Base-by-base conservation (phyloP, 2,329 filamentous ascomycete genomes). In the Gnomoniopsis smithogilvyi region DNA sequence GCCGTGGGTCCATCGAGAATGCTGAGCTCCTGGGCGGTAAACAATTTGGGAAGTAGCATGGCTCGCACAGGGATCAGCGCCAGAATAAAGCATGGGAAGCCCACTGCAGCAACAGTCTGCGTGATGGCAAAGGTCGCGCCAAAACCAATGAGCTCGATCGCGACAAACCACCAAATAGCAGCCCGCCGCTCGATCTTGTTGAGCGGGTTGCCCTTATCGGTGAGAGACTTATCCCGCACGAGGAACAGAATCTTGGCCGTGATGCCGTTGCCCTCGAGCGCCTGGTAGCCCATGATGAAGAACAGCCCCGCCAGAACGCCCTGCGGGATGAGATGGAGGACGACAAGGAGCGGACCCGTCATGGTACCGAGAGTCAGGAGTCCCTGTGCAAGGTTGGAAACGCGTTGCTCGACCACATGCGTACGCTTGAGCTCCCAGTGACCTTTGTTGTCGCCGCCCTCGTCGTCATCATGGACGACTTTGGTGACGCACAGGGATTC, bases 231-330 rank as follows among this genome's bases (percentile, higher is more conserved):
- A 72, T 94, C 90, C 63, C 85, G 82, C 1, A 78, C 73, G 1
- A 94, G 79, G 70, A 90, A 93, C 22, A 91, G 70, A 10, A 93
- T 70, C 72, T 93, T 93, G 62, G 80, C 75, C 0, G 89, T 93
- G 68, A 94, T 91, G 22, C 90, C 90, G 69, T 94, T 94, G 24
- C 76, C 87, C 68, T 87, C 82, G 34, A 94, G 83, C 3, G 90
- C 90, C 74, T 93, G 88, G 61, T 91, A 80, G 46, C 90, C 90
- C 90, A 94, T 93, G 69, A 92, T 83, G 74, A 93, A 93, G 78
- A 94, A 94, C 26, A 94, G 80, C 0, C 90, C 90, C 0, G 90
- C 90, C 57, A 94, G 81, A 1, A 93, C 89, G 61, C 87, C 89
- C 68, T 92, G 89, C 0, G 90, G 91, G 64, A 94, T 90, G 11